Base-by-base conservation (phyloP, 2,329 filamentous ascomycete species). In the Coniochaeta sp. region DNA sequence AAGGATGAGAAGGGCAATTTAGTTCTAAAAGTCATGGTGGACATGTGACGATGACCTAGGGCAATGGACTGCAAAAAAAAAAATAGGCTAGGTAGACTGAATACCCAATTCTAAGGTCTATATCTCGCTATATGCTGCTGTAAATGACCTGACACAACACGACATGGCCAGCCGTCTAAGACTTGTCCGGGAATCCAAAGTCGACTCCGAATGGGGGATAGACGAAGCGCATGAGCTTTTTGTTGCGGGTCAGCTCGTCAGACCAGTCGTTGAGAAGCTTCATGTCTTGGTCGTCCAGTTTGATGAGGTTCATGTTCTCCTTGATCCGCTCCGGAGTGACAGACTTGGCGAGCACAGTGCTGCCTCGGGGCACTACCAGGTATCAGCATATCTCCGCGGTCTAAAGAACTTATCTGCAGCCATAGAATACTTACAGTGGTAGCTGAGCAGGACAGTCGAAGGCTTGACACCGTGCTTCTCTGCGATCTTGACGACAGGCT, bases 141-240 rank as follows among this genome's bases (percentile, higher is more conserved):
- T 47, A 47, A 47, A 61, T 33, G 54, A 52, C 57, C 59, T 60
- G 44, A 28, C 36, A 55, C 59, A 26, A 59, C 16, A 55, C 59
- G 31, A 59, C 16, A 16, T 26, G n/a, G 6, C 12, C 36, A 28
- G 19, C 17, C 6, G 22, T 31, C 52, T 62, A 68, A 19, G 64
- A 66, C 79, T 88, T 88, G 70, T 90, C 88, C n/a, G 86, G 87
- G 76, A 90, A 90, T 1, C 87, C 87, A 71, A 90, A 87, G 67
- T 87, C 79, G 57, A 88, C 74, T 2, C 85, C 85, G 67, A 89
- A 90, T 0, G 86, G 82, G 65, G 88, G 88, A 71, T 87, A 89
- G 36, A 90, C 85, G 63, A 84, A 89, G 66, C 85, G 78, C 73
- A 82, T 75, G 62, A 84, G 69, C 73, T 84, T 80, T 54, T 79